phyloP scores from a whole-genome alignment of 1,284 basidiomycete genomes.

The Sanguinoderma infundibulare region DNA sequence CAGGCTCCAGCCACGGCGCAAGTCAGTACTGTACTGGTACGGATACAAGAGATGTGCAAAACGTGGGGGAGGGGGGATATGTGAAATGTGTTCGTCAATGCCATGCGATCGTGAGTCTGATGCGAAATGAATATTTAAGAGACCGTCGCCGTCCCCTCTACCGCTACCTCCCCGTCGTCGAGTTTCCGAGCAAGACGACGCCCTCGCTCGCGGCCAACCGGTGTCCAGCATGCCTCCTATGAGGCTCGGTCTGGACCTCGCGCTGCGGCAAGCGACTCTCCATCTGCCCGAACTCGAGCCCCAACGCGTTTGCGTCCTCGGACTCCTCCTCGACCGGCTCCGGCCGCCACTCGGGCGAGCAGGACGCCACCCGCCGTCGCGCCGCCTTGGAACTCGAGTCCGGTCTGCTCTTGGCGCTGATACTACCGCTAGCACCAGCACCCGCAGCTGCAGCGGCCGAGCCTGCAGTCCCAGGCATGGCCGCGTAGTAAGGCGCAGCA shows the following conservation, averaged over 20 bases:
- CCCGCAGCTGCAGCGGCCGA: neutral
- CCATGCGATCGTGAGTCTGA: neutral
- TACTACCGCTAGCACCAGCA: too few species aligned
- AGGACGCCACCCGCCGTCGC: conserved; percentile 11
- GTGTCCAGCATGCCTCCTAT: conserved; percentile 3
- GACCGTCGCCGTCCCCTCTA: too few species aligned
- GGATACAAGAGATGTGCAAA: neutral
- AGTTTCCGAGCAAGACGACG: neutral
- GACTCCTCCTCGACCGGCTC: conserved; percentile 22
- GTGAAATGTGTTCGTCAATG: neutral
- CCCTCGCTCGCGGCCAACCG: conserved; percentile 21
- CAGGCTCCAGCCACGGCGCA: neutral
- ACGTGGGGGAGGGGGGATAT: neutral
- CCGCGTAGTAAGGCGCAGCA: conserved; percentile 44
- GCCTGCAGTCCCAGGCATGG: conserved; percentile 32
- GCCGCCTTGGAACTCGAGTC: too few species aligned
- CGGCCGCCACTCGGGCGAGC: conserved; percentile 11
- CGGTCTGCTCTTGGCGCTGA: too few species aligned
- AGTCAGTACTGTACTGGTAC: neutral
- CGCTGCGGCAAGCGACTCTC: neutral
- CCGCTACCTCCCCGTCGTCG: too few species aligned
- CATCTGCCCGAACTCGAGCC: conserved; percentile 13
- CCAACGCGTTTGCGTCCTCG: conserved; percentile 9
- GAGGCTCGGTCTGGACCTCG: conserved; percentile 4
- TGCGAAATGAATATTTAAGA: neutral